Base-by-base conservation (phyloP, 257 asterid species). In the Primulina tabacum region DNA sequence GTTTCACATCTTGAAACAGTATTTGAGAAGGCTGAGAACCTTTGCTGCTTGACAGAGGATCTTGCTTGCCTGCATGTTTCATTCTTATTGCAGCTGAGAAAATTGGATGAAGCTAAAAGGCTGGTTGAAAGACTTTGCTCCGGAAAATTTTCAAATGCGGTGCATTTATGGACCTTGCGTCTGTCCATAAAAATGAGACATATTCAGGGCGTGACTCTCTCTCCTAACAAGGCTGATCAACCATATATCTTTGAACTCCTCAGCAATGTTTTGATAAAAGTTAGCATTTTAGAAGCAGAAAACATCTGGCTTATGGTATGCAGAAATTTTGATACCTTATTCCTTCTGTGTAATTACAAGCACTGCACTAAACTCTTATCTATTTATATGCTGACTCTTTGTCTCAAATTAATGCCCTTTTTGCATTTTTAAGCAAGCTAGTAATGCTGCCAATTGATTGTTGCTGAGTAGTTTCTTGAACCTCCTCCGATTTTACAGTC, bases 291-390 rank as follows among this genome's bases (percentile, higher is more conserved):
- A 28, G 91, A 84, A 75, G 88, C 97, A 60, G 92, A 94, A 73
- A 75, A 67, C 74, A 64, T 94, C 73, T 94, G 99, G 99, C 77
- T 71, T 63, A 84, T 89, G 99, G 99, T 94, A 94, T 47, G 92
- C 62, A 16, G 47, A 78, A 60, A 37, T 63, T 62, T 75, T 38
- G 20, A 14, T n/a, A 16, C 63, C 79, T 34, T 71, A 26, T 69
- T 26, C 2, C 29, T 68, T 28, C 65, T 53, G 29, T 64, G 16
- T 20, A 56, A 14, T 16, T 16, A 65, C 47, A 52, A 50, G 29
- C 63, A 2, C 32, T 62, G 40, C 18, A 28, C 40, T 2, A 33
- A 26, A 30, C 33, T 50, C 35, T 2, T 70, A 52, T 34, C 29
- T 7, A 21, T 67, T 47, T 52, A 28, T 24, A 43, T 30, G 32